phyloP scores from a whole-genome alignment of 306 rosid species.

The Astragalus membranaceus region DNA sequence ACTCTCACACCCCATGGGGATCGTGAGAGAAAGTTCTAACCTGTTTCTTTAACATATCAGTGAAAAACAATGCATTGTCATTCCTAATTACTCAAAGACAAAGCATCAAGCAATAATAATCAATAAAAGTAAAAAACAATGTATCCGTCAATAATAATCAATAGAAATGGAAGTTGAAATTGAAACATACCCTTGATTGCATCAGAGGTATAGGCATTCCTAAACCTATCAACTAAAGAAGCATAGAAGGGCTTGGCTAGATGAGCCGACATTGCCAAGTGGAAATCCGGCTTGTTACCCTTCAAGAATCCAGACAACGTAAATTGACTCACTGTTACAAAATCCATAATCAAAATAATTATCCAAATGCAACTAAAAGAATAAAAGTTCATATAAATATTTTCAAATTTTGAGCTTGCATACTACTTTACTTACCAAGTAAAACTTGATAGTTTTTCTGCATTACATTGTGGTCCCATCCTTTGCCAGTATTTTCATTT shows the following conservation, averaged over 20 bases:
- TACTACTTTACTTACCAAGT: slow-evolving; percentile 34
- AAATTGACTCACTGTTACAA: slow-evolving; percentile 84
- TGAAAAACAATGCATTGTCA: not conserved
- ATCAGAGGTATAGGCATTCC: slow-evolving; percentile 49
- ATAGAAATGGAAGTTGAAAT: not conserved
- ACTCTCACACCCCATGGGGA: not conserved
- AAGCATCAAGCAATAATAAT: not conserved
- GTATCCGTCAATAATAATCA: too few species aligned
- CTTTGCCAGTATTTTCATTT: slow-evolving; percentile 61
- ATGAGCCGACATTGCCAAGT: slow-evolving; percentile 83
- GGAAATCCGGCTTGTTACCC: slow-evolving; percentile 96
- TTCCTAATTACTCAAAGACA: not conserved
- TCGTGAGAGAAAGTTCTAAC: too few species aligned
- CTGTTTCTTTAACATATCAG: too few species aligned
- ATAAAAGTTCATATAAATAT: not conserved
- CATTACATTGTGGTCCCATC: slow-evolving; percentile 86
- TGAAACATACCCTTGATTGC: slow-evolving; percentile 54
- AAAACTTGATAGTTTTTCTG: slow-evolving; percentile 75
- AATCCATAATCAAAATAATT: slow-evolving; percentile 1
- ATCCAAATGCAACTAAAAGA: not conserved
- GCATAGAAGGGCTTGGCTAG: slow-evolving; percentile 76
- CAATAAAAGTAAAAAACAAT: too few species aligned
- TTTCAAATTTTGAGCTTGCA: not conserved
- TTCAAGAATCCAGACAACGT: slow-evolving; percentile 78
- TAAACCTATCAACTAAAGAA: slow-evolving; percentile 67